A percentile compares a stretch with the other conserved stretches of the same genome.
phyloP scores from a whole-genome alignment of 306 rosid species.

The Hippophae rhamnoides region DNA sequence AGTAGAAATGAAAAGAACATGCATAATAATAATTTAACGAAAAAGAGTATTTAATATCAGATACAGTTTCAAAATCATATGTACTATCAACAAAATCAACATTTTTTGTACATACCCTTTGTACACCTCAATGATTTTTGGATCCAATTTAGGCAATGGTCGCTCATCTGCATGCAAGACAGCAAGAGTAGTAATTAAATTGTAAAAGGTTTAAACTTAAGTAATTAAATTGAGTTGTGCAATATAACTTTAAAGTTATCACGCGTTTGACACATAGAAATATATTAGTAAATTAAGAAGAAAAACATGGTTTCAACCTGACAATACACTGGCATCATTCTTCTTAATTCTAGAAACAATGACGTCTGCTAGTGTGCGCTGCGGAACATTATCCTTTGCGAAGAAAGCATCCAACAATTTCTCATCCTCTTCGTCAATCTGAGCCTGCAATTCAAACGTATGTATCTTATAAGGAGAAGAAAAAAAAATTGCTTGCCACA shows the following conservation, averaged over 20 bases:
- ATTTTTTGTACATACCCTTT: slow-evolving; percentile 42
- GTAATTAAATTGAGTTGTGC: no score
- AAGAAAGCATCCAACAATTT: slow-evolving; percentile 51
- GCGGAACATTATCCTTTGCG: slow-evolving; percentile 31
- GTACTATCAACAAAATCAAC: slow-evolving; percentile 2
- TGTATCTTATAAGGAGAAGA: not conserved
- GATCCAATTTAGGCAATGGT: slow-evolving; percentile 63
- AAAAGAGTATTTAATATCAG: not conserved
- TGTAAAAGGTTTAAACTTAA: no score
- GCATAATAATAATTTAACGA: no score
- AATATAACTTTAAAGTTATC: no score
- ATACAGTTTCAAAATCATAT: not conserved
- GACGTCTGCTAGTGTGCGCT: slow-evolving; percentile 56
- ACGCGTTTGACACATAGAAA: no score
- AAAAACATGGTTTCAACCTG: slow-evolving; percentile 31
- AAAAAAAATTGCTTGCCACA: not conserved
- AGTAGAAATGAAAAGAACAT: no score
- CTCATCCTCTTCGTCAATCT: slow-evolving; percentile 68
- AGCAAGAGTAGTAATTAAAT: not conserved
- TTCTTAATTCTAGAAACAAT: slow-evolving; percentile 64
- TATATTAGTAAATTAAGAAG: no score
- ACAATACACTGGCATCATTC: slow-evolving; percentile 37
- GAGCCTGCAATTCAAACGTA: slow-evolving; percentile 19
- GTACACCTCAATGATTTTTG: slow-evolving; percentile 51
- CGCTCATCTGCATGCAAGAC: slow-evolving; percentile 42